phyloP scores from a whole-genome alignment of 495 filamentous ascomycete species.

The Staphylotrichum tortipilum region DNA sequence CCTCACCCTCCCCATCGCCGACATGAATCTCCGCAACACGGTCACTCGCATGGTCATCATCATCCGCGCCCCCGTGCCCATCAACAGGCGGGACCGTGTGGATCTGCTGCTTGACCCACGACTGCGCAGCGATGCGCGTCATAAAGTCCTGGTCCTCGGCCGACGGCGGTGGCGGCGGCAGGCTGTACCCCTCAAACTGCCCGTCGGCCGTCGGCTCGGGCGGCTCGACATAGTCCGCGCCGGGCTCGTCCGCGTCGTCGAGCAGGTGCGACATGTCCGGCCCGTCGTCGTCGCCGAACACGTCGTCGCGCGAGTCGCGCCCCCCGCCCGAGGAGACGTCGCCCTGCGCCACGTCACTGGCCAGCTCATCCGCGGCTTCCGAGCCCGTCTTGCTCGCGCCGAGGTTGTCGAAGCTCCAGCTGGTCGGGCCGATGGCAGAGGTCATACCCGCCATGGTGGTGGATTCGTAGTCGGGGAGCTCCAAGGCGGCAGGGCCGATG shows the following conservation, averaged over 20 bases:
- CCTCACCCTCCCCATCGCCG: slow-evolving; percentile 20
- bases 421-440: slow-evolving; percentile 11
- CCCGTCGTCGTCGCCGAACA: slow-evolving; percentile 1
- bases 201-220: slow-evolving; percentile 10
- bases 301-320: slow-evolving; percentile 7
- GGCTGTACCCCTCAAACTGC: background rate
- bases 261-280: slow-evolving; percentile 16
- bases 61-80: slow-evolving; percentile 5
- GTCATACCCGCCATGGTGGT: slow-evolving; percentile 25
- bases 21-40: slow-evolving; percentile 40
- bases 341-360: slow-evolving; percentile 36
- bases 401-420: slow-evolving; percentile 34
- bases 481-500: too few relatives aligned
- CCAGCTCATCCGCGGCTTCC: slow-evolving; percentile 17
- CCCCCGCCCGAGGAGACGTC: slow-evolving; percentile 15
- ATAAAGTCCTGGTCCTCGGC: slow-evolving; percentile 17
- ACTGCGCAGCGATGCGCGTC: slow-evolving; percentile 16
- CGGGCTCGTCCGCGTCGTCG: slow-evolving; percentile 5
- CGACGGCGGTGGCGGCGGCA: slow-evolving; percentile 5
- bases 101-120: slow-evolving; percentile 27
- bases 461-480: slow-evolving; percentile 15
- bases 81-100: slow-evolving; percentile 22
- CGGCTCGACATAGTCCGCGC: slow-evolving; percentile 9
- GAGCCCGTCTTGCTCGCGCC: slow-evolving; percentile 9
- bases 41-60: slow-evolving; percentile 27